phyloP scores from a whole-genome alignment of 306 rosid species.

The Phaseolus lunatus region DNA sequence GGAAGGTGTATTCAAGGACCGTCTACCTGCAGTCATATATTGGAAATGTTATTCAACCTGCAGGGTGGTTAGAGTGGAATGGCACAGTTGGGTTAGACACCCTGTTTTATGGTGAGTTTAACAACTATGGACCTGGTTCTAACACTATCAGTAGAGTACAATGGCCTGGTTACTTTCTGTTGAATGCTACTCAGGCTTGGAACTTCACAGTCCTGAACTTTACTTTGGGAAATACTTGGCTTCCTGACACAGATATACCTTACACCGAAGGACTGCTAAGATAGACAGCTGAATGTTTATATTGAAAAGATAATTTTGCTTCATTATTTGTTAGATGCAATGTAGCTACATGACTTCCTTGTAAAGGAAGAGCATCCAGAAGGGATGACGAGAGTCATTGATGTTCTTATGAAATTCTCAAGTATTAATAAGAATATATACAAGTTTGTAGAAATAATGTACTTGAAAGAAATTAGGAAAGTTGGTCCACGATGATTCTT shows the following conservation, averaged over 20 bases:
- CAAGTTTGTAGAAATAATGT: conserved; percentile 12
- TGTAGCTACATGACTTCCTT: conserved; percentile 4
- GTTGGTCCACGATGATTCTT: not conserved
- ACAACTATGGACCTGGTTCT: conserved; percentile 77
- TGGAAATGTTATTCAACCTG: conserved; percentile 59
- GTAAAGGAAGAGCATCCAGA: conserved; percentile 12
- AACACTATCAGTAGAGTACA: conserved; percentile 59
- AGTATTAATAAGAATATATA: conserved; percentile 16
- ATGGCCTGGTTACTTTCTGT: conserved; percentile 69
- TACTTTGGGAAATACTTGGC: conserved; percentile 74
- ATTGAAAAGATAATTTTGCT: conserved; percentile 17
- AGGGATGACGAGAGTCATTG: conserved; percentile 15
- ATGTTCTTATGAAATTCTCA: conserved; percentile 31
- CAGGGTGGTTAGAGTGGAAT: conserved; percentile 82
- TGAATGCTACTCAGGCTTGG: conserved; percentile 70
- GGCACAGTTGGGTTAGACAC: conserved; percentile 75
- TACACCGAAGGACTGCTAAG: conserved; percentile 57
- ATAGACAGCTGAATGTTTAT: conserved; percentile 19
- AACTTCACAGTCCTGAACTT: conserved; percentile 73
- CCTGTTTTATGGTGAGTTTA: conserved; percentile 70
- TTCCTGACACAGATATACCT: conserved; percentile 76
- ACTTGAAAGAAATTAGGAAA: not conserved
- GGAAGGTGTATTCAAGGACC: conserved; percentile 78
- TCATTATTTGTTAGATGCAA: conserved; percentile 33
- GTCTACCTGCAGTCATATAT: conserved; percentile 79